Evolutionary conservation across 2,329 filamentous ascomycete species (phyloP).

Genomic region (Microdochium trichocladiopsis): DNA sequence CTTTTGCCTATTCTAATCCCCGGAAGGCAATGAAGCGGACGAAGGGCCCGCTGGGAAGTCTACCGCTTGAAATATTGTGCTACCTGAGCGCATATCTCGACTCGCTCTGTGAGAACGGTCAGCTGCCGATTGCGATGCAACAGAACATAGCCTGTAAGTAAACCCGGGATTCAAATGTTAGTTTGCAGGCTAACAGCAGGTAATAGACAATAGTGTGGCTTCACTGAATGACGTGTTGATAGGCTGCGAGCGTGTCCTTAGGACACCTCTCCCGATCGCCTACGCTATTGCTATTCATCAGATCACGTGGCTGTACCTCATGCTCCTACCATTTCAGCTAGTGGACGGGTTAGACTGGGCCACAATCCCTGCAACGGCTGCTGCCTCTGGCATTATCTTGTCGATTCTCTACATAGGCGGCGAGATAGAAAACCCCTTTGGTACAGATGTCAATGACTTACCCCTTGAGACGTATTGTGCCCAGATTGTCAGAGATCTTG

Average conservation of each 20-base stretch:
- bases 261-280: conserved; percentile 74
- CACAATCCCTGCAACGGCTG: conserved; percentile 69
- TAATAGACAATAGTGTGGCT: conserved; percentile 54
- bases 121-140: conserved; percentile 48
- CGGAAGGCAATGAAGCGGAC: conserved; percentile 70
- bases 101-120: conserved; percentile 46
- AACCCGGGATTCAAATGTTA: conserved; percentile 21
- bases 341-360: conserved; percentile 58
- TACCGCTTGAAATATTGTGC: conserved; percentile 75
- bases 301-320: conserved; percentile 79
- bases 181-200: too few relatives aligned
- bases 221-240: conserved; percentile 66
- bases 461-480: conserved; percentile 71
- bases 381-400: conserved; percentile 75
- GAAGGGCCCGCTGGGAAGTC: conserved; percentile 66
- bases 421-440: conserved; percentile 83
- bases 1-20: conserved; percentile 72
- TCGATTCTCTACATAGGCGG: conserved; percentile 67
- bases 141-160: conserved; percentile 45
- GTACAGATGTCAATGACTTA: conserved; percentile 75
- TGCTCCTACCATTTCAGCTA: conserved; percentile 77
- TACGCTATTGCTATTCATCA: conserved; percentile 82
- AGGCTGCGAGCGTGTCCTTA: conserved; percentile 70
- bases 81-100: conserved; percentile 65
- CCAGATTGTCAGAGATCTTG: conserved; percentile 66